Evolutionary conservation across 331 rosid genomes (phyloP), one percentile per base, ranked within the genome.

Genomic region (Pyracantha coccinea): DNA sequence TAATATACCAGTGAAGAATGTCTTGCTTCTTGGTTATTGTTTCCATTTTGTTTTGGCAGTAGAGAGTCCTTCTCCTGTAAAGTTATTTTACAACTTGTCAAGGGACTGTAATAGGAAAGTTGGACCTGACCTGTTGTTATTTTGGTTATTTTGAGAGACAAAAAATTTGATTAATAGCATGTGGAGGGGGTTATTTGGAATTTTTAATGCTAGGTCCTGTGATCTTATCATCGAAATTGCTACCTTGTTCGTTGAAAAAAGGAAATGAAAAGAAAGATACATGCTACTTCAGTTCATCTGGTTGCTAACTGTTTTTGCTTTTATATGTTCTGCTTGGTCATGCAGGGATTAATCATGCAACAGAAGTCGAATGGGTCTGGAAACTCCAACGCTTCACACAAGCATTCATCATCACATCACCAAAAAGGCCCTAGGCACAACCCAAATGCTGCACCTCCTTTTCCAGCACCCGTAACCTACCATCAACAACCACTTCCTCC

Each of bases 321-420:
- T 27, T 71, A 63, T 53, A 53, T 72, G 69, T 80, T 65, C 53
- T 81, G 21, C 58, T 69, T 69, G 70, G 75, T 65, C 69, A 44
- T 81, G 53, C 83, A 83, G 90, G 89, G 83, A 57, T 65, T 79
- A 72, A 77, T 76, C 75, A 74, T 66, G 80, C 45, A 38, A 14
- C 81, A 90, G 65, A 89, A 89, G 87, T 80, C 82, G 1, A 83
- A 82, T 74, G 89, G 84, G 68, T 72, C 91, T 32, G 95, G 95
- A 85, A 90, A 91, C 77, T 8, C 63, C 77, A 87, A 83, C 73
- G 81, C 82, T 8, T 21, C 67, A 17, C 86, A 83, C 73, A 92
- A 82, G 89, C 54, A 76, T 80, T 83, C 90, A 33, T 74, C 90
- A 17, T 59, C 85, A 2, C 89, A 90, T 85, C 96, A 83, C 81